Percentiles rank a stretch among this genome's conserved stretches.
Evolutionary conservation across 768 basidiomycete species (phyloP).

Genomic region (Krasilnikovozyma curviuscula): DNA sequence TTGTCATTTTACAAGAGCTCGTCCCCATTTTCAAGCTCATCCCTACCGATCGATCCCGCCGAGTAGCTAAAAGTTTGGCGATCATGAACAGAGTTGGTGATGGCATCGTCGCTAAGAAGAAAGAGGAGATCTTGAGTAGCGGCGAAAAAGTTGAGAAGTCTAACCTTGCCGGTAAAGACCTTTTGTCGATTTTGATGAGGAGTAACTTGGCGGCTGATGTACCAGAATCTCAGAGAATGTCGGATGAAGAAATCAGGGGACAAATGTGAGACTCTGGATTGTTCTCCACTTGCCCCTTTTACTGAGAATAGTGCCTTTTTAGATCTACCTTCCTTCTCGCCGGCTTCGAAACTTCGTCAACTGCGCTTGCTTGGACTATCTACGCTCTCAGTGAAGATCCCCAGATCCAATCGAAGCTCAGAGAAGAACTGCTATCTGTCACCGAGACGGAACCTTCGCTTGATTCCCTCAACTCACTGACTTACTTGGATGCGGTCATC

Average conservation of each 20-base stretch:
- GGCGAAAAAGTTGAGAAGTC: conserved; percentile 5
- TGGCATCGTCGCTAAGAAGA: conserved; percentile 23
- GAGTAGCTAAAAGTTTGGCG: no score
- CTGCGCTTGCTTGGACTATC: conserved; percentile 6
- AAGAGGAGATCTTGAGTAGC: conserved; percentile 15
- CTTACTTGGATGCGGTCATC: background rate
- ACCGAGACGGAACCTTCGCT: background rate
- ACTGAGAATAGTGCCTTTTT: background rate
- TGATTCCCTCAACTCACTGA: background rate
- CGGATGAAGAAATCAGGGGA: conserved; percentile 42
- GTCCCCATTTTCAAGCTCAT: no score
- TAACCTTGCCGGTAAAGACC: conserved; percentile 2
- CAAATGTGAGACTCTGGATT: conserved; percentile 24
- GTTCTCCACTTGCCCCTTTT: background rate
- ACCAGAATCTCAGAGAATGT: conserved; percentile 37
- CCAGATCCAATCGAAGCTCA: conserved; percentile 1
- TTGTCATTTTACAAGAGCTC: no score
- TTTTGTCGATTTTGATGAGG: conserved; percentile 24
- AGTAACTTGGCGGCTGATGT: conserved; percentile 48
- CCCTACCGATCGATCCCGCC: no score
- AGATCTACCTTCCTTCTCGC: background rate
- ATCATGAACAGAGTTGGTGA: background rate
- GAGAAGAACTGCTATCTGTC: conserved; percentile 2
- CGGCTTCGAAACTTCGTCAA: conserved; percentile 3
- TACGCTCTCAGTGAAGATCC: conserved; percentile 1